These are phyloP conservation scores for Basipetospora chlamydospora DNA, from an alignment of 2,329 filamentous ascomycete genomes.

Conservation along the genomic window DNA sequence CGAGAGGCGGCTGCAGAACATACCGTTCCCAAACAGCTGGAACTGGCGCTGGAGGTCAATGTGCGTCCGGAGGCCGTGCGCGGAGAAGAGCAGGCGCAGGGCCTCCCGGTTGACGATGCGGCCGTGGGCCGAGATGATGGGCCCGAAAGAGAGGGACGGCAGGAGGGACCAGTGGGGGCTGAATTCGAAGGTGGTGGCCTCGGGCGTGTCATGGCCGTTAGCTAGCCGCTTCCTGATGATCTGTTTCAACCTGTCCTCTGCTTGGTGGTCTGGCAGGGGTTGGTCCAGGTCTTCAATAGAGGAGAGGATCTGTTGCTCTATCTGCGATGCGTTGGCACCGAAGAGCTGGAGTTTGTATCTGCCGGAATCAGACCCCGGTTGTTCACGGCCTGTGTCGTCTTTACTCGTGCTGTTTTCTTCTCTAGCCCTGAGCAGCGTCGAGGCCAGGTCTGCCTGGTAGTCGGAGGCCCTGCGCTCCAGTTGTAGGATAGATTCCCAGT, in stretches of 20 bases:
- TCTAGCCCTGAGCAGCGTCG: constrained; percentile 7
- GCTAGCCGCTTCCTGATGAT: constrained; percentile 27
- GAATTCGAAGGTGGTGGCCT: constrained; percentile 16
- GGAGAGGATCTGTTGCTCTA: constrained; percentile 31
- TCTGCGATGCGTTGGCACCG: constrained; percentile 28
- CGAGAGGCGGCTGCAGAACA: constrained; percentile 67
- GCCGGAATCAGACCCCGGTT: no score
- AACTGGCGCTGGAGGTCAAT: constrained; percentile 64
- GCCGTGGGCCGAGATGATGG: constrained; percentile 60
- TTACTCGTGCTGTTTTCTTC: constrained; percentile 7
- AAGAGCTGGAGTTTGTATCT: constrained; percentile 28
- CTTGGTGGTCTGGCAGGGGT: constrained; percentile 13
- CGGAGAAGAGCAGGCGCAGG: constrained; percentile 58
- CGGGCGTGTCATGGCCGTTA: constrained; percentile 7
- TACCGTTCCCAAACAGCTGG: constrained; percentile 70
- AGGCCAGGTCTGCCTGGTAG: constrained; percentile 18
- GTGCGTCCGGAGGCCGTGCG: constrained; percentile 58
- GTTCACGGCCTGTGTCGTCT: no score
- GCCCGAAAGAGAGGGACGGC: constrained; percentile 61
- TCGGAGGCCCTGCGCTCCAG: constrained; percentile 43
- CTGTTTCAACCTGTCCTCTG: constrained; percentile 21
- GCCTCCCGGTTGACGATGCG: constrained; percentile 64
- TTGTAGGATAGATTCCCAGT: constrained; percentile 52
- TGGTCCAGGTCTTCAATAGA: constrained; percentile 33
- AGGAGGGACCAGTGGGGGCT: constrained; percentile 43